These are phyloP conservation scores for Pyrenophora seminiperda DNA, from an alignment of 2,329 filamentous ascomycete genomes.

Conservation along the genomic window DNA sequence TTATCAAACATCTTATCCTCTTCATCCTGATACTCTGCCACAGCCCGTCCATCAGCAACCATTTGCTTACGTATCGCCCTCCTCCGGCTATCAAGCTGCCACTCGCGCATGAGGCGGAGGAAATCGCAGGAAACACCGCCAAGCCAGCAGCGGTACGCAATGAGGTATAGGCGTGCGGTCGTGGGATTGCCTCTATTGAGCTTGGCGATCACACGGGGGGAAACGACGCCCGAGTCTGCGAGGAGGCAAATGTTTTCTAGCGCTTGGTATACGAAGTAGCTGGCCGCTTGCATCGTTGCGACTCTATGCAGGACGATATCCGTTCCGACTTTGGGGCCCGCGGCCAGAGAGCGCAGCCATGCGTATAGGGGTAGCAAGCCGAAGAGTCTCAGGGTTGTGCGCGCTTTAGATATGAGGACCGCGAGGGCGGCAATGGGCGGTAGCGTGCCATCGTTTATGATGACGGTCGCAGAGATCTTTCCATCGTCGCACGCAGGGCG, in stretches of 20 bases:
- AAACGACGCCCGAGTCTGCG: constrained; percentile 50
- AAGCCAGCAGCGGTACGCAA: constrained; percentile 52
- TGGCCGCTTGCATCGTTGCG: constrained; percentile 48
- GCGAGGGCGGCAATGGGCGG: constrained; percentile 46
- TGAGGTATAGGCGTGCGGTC: constrained; percentile 47
- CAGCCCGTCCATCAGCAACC: constrained; percentile 34
- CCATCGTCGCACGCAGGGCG: constrained; percentile 37
- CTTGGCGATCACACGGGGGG: constrained; percentile 41
- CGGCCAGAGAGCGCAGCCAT: constrained; percentile 50
- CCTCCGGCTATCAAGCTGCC: constrained; percentile 48
- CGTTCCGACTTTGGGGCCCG: constrained; percentile 50
- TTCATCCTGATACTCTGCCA: constrained; percentile 44
- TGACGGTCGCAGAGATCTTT: constrained; percentile 30
- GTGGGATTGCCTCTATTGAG: constrained; percentile 46
- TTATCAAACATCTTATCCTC: constrained; percentile 45
- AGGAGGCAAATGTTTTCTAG: constrained; percentile 53
- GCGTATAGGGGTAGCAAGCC: constrained; percentile 53
- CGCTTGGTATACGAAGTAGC: constrained; percentile 52
- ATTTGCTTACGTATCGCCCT: constrained; percentile 36
- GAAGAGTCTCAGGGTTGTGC: constrained; percentile 53
- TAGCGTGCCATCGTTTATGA: constrained; percentile 35
- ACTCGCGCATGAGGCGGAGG: constrained; percentile 49
- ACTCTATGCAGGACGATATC: constrained; percentile 52
- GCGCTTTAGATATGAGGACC: constrained; percentile 48
- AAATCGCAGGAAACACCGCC: constrained; percentile 53